Percentiles rank a stretch among this genome's conserved stretches.
phyloP scores from a whole-genome alignment of 805 yeast species.

The Millerozyma miso region DNA sequence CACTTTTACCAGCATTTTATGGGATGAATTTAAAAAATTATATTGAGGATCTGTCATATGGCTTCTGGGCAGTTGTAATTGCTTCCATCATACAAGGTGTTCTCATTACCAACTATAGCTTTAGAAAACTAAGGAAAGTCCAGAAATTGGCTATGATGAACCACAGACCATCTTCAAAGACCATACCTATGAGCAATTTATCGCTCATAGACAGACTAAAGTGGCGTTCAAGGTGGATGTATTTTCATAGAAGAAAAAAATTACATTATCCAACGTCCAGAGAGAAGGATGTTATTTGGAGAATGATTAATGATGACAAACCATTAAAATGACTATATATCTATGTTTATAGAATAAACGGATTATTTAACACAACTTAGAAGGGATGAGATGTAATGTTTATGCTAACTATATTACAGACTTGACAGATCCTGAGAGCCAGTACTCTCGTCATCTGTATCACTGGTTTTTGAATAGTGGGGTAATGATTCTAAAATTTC shows the following conservation, averaged over 20 bases:
- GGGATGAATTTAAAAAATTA: conserved; percentile 84
- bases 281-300: conserved; percentile 39
- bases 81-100: conserved; percentile 53
- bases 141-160: conserved; percentile 63
- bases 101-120: conserved; percentile 51
- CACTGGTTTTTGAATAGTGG: conserved; percentile 12
- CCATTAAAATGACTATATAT: conserved; percentile 7
- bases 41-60: conserved; percentile 62
- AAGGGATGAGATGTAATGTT: background rate
- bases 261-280: conserved; percentile 30
- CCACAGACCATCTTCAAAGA: conserved; percentile 3
- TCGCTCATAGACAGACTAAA: conserved; percentile 10
- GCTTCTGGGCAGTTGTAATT: conserved; percentile 56
- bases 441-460: conserved; percentile 11
- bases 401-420: background rate
- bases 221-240: conserved; percentile 19
- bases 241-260: conserved; percentile 22
- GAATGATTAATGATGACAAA: conserved; percentile 40
- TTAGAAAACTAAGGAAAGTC: conserved; percentile 54
- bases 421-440: conserved; percentile 2
- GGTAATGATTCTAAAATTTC: conserved; percentile 13
- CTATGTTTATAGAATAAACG: background rate
- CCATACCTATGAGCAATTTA: conserved; percentile 5
- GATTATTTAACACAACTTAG: background rate
- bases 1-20: conserved; percentile 80